Evolutionary conservation across 2,329 filamentous ascomycete genomes (phyloP), one percentile per base, ranked within the genome.

Genomic region (Calcarisporium arbuscula): DNA sequence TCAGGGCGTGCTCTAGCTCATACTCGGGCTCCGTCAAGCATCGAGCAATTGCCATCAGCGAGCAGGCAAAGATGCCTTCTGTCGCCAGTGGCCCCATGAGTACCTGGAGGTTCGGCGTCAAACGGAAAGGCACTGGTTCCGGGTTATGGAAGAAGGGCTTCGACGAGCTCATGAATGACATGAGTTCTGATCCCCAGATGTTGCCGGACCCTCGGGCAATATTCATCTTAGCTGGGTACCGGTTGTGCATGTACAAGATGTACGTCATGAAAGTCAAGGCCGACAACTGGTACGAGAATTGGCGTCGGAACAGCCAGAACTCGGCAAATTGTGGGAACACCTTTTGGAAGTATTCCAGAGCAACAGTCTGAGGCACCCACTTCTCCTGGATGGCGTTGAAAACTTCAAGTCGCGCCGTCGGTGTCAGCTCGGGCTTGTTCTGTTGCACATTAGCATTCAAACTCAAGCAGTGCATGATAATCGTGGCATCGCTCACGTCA

Each of bases 191-290:
- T 30, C 88, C 89, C 94, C 94, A 98, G 47, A 98, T 85, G 52
- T 94, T 92, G 45, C 94, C 94, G 6, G 83, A 88, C 19, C 77
- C 76, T 17, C 88, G 82, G 9, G 87, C 83, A 52, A 98, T 94
- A 61, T 85, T 83, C 59, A 96, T 82, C 71, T 98, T 98, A 61
- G 89, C 87, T 6, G 92, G 94, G 60, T 92, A 95, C 19, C 92
- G 85, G 57, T 87, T 87, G 56, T 90, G 87, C 80, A 98, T 96
- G 65, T 90, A 90, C 67, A 99, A 82, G 39, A 95, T 83, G 56
- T 96, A 98, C 5, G 92, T 96, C 84, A 98, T 95, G 65, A 98
- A 98, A 1, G 92, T 95, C 44, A 96, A 74, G 2, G 89, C 80
- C 15, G 92, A 90, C 42, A 95, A 81, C 62, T 98, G 92, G 67